phyloP scores from a whole-genome alignment of 208 protist genomes.

The Leishmania braziliensis region DNA sequence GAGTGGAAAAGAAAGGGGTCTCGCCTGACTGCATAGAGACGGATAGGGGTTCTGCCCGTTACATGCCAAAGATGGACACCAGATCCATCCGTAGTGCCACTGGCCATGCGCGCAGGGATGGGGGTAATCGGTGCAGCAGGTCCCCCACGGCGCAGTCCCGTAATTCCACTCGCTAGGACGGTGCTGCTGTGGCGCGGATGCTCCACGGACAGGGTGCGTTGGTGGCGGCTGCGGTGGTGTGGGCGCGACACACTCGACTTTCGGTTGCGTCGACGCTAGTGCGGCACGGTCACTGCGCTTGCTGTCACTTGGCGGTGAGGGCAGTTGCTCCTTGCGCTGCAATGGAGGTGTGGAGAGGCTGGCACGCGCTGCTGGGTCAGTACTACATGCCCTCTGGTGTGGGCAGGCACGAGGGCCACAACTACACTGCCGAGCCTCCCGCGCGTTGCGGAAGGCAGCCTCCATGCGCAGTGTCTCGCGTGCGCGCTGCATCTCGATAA shows the following conservation, averaged over 20 bases:
- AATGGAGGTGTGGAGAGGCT: background rate
- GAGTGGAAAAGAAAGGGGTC: background rate
- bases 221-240: background rate
- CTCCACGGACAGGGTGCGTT: background rate
- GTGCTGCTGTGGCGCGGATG: background rate
- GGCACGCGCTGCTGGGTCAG: background rate
- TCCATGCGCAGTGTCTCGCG: slow-evolving; percentile 24
- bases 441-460: slow-evolving; percentile 12
- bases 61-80: background rate
- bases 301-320: background rate
- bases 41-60: background rate
- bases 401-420: slow-evolving; percentile 1
- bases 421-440: slow-evolving; percentile 1
- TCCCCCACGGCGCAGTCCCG: background rate
- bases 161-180: background rate
- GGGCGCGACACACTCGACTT: background rate
- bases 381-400: background rate
- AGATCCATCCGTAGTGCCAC: slow-evolving; percentile 22
- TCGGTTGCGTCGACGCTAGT: background rate
- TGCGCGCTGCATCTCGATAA: slow-evolving; percentile 26
- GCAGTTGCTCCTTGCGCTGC: background rate
- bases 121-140: background rate
- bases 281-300: slow-evolving; percentile 1
- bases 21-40: background rate
- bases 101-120: background rate